These are phyloP conservation scores for Blumeriella jaapii DNA, from an alignment of 2,329 filamentous ascomycete species.

Conservation along the genomic window DNA sequence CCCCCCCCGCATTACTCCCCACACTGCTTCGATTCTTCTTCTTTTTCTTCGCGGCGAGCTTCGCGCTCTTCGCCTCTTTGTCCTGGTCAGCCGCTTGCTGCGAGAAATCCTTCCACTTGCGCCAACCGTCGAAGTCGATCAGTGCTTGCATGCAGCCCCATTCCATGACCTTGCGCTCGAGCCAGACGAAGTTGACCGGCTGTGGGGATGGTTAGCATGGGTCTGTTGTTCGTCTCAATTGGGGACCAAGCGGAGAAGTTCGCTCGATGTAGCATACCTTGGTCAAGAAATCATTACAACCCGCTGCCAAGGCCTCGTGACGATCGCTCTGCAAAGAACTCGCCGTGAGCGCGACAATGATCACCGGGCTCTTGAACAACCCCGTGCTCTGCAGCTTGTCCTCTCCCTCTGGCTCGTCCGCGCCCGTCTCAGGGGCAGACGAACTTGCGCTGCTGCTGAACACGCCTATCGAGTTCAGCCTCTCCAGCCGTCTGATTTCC, in stretches of 20 bases:
- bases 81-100: slow-evolving; percentile 23
- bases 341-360: slow-evolving; percentile 92
- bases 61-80: slow-evolving; percentile 8
- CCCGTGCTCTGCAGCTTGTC: slow-evolving; percentile 57
- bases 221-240: no score
- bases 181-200: slow-evolving; percentile 96
- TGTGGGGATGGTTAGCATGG: slow-evolving; percentile 34
- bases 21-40: slow-evolving; percentile 15
- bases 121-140: slow-evolving; percentile 97
- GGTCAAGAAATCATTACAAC: slow-evolving; percentile 96
- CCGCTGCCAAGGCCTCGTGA: slow-evolving; percentile 86
- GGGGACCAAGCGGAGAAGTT: no score
- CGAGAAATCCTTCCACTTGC: slow-evolving; percentile 83
- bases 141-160: slow-evolving; percentile 99
- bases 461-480: slow-evolving; percentile 84
- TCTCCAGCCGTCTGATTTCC: slow-evolving; percentile 82
- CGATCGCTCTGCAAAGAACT: slow-evolving; percentile 91
- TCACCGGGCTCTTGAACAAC: slow-evolving; percentile 91
- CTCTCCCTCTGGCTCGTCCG: slow-evolving; percentile 42
- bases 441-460: slow-evolving; percentile 60
- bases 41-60: slow-evolving; percentile 10
- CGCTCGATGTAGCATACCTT: slow-evolving; percentile 67
- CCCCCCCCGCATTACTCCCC: slow-evolving; percentile 9
- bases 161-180: slow-evolving; percentile 95
- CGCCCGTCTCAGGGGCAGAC: slow-evolving; percentile 35